phyloP scores from a whole-genome alignment of 345 rosid species.

The Eucalyptus marginata region DNA sequence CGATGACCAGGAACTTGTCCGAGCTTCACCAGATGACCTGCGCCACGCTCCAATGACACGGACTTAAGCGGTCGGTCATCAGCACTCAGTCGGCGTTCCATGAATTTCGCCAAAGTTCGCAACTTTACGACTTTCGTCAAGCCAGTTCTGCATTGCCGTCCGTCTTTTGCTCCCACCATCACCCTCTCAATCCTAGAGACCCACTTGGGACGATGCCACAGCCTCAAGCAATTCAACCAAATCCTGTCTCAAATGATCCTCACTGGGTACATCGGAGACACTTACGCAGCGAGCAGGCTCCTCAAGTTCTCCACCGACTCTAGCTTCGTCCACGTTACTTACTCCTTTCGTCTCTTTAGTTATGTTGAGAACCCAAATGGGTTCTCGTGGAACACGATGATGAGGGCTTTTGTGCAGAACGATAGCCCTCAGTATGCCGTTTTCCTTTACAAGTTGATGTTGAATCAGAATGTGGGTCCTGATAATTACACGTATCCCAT shows the following conservation, averaged over 20 bases:
- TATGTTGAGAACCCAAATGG: conserved; percentile 26
- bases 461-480: conserved; percentile 4
- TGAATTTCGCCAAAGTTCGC: background rate
- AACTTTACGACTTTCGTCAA: background rate
- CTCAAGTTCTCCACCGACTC: conserved; percentile 31
- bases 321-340: conserved; percentile 7
- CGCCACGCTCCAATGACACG: background rate
- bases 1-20: background rate
- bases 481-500: conserved; percentile 46
- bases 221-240: conserved; percentile 30
- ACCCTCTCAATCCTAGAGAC: conserved; percentile 22
- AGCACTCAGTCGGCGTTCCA: background rate
- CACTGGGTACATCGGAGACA: conserved; percentile 30
- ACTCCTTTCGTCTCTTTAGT: conserved; percentile 23
- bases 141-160: background rate
- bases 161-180: conserved; percentile 7
- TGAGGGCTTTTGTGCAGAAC: conserved; percentile 27
- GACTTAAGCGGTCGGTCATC: background rate
- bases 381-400: conserved; percentile 36
- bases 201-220: conserved; percentile 19
- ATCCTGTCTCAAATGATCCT: conserved; percentile 37
- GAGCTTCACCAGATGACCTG: background rate
- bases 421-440: conserved; percentile 14
- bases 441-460: conserved; percentile 30
- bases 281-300: conserved; percentile 33